These are phyloP conservation scores for Chondrus crispus DNA, from an alignment of 23 red algal genomes.

Conservation along the genomic window DNA sequence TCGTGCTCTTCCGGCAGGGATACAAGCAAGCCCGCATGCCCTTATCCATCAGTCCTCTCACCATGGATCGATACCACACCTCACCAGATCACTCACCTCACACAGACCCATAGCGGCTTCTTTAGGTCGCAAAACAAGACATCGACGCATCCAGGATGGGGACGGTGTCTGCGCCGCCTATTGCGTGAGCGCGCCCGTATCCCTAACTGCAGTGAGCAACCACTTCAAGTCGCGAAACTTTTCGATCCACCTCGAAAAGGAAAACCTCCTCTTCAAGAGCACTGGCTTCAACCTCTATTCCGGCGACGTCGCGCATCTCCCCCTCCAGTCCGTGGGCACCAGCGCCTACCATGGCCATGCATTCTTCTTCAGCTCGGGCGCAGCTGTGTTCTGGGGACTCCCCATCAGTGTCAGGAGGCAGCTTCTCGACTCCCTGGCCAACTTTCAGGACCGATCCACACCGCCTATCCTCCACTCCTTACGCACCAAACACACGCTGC, in stretches of 20 bases:
- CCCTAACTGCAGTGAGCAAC: background rate
- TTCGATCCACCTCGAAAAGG: background rate
- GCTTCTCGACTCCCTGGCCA: conserved; percentile 39
- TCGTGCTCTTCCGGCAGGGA: too few relatives aligned
- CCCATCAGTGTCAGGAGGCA: conserved; percentile 38
- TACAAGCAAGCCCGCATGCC: too few relatives aligned
- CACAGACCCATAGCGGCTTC: too few relatives aligned
- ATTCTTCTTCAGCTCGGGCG: conserved; percentile 89
- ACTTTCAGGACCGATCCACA: conserved; percentile 16
- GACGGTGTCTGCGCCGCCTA: conserved; percentile 71
- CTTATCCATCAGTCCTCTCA: too few relatives aligned
- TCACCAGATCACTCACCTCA: too few relatives aligned
- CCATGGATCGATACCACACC: too few relatives aligned
- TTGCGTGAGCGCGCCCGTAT: conserved; percentile 26
- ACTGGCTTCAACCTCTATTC: background rate
- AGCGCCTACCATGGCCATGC: conserved; percentile 39
- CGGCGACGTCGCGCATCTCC: conserved; percentile 19
- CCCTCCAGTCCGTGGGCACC: background rate
- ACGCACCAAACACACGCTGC: background rate
- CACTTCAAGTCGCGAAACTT: background rate
- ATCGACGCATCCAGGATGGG: too few relatives aligned
- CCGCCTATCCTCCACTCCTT: background rate
- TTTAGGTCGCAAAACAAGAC: too few relatives aligned
- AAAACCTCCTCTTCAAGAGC: background rate
- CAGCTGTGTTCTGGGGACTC: conserved; percentile 93